A percentile compares a stretch with the other conserved stretches of the same genome.
These are phyloP conservation scores for Haematococcus lacustris DNA, from an alignment of 139 green algal genomes.

Conservation along the genomic window DNA sequence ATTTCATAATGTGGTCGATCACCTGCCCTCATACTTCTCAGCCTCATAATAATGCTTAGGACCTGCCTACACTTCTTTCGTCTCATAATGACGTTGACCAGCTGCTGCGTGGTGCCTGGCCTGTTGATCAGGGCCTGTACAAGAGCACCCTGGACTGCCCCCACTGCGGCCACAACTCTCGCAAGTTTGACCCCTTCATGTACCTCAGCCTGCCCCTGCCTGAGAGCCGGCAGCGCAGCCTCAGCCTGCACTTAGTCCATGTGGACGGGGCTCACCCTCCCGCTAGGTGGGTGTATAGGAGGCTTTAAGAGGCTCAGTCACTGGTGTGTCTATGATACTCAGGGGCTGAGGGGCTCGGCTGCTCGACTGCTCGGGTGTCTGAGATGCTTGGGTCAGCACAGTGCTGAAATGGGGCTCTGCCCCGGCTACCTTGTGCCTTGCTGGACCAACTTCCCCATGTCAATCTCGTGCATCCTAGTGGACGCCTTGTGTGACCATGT, in stretches of 20 bases:
- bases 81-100: too few species aligned
- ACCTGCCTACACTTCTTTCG: too few species aligned
- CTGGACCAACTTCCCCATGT: background rate
- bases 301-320: background rate
- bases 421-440: background rate
- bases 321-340: background rate
- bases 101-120: too few species aligned
- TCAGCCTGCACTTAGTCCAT: constrained; percentile 44
- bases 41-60: too few species aligned
- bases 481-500: background rate
- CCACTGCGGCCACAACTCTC: constrained; percentile 55
- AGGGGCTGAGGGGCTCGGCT: background rate
- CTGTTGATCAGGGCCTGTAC: constrained; percentile 83
- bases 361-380: background rate
- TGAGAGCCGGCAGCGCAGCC: constrained; percentile 25
- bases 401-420: background rate
- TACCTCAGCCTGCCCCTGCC: constrained; percentile 91
- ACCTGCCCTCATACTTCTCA: too few species aligned
- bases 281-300: background rate
- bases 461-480: background rate
- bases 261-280: constrained; percentile 25
- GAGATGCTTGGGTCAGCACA: background rate
- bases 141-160: constrained; percentile 86
- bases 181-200: constrained; percentile 97
- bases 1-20: too few species aligned